Evolutionary conservation across 2,329 filamentous ascomycete species (phyloP), one percentile per base, ranked within the genome.

Genomic region (Daldinia sp.): DNA sequence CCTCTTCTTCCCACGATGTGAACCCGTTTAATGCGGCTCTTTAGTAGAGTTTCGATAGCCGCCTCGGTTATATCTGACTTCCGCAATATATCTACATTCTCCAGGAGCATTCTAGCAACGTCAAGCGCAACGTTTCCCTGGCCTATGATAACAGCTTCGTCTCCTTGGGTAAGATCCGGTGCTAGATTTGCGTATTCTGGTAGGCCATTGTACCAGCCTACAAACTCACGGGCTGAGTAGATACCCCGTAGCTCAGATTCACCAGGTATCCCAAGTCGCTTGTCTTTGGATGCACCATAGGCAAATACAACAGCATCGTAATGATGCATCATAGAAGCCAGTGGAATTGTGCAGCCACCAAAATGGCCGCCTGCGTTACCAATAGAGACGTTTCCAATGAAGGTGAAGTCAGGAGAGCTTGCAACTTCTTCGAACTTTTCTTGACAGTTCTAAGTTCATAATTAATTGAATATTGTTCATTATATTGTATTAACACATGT

Each of bases 171-270:
- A 28, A 98, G 85, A 76, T 93, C 88, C 0, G 94, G 92, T n/a
- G 87, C 83, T 6, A 97, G 82, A 73, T 87, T 80, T 20, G 91
- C 87, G 77, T 92, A 92, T 74, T 97, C 92, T 0, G 96, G 96
- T 2, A 97, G 85, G 2, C 96, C 96, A 37, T 99, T 99, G 80
- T 99, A 99, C 96, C 96, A 99, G 18, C 94, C 96, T 1, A 99
- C 96, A 78, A 98, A 98, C 42, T 94, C 91, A 30, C 96, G 89
- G 1, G 96, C 96, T 6, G 94, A 97, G 78, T 94, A 91, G 18
- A 98, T 89, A 2, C 93, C 93, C 28, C 85, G 83, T 6, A 96
- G 82, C 5, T 81, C 79, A 3, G 90, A 86, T 76, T 99, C 96
- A 7, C 95, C 94, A 0, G 92, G 89, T 39, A 99, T 89, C 0